Percentiles rank a stretch among this genome's conserved stretches.
These are phyloP conservation scores for Ramichloridium luteum DNA, from an alignment of 2,329 filamentous ascomycete genomes.

Conservation along the genomic window DNA sequence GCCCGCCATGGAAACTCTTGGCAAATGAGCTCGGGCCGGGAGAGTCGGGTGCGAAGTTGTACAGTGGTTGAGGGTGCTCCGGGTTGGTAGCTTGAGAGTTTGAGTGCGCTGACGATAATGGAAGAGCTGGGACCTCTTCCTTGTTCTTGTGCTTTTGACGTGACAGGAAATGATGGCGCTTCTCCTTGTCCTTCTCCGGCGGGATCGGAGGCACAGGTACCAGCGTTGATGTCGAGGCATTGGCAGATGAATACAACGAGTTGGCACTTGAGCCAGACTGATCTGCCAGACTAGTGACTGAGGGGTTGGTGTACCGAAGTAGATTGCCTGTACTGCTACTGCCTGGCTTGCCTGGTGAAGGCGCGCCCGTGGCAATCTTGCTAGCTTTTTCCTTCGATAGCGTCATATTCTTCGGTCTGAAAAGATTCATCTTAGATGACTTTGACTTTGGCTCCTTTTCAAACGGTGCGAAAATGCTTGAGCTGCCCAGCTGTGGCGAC, in stretches of 20 bases:
- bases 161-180: slow-evolving; percentile 68
- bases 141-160: slow-evolving; percentile 67
- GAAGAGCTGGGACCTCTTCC: slow-evolving; percentile 53
- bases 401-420: slow-evolving; percentile 63
- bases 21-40: slow-evolving; percentile 60
- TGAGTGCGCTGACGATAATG: slow-evolving; percentile 62
- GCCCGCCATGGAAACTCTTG: slow-evolving; percentile 67
- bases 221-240: slow-evolving; percentile 65
- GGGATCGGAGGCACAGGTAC: slow-evolving; percentile 49
- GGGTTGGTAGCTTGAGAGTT: slow-evolving; percentile 67
- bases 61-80: slow-evolving; percentile 60
- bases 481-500: slow-evolving; percentile 6
- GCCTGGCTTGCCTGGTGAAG: slow-evolving; percentile 51
- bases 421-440: slow-evolving; percentile 71
- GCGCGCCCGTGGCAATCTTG: slow-evolving; percentile 51
- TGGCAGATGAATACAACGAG: slow-evolving; percentile 61
- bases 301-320: slow-evolving; percentile 52
- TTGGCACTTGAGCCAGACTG: slow-evolving; percentile 40
- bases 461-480: slow-evolving; percentile 14
- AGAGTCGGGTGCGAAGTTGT: slow-evolving; percentile 67
- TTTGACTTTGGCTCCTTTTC: slow-evolving; percentile 52
- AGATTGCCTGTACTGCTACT: slow-evolving; percentile 42
- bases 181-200: slow-evolving; percentile 55
- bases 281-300: slow-evolving; percentile 57
- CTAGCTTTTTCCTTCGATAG: slow-evolving; percentile 55